Conservation (phyloP, 371 early-diverging fungal species). For the Zancudomyces culisetae region DNA sequence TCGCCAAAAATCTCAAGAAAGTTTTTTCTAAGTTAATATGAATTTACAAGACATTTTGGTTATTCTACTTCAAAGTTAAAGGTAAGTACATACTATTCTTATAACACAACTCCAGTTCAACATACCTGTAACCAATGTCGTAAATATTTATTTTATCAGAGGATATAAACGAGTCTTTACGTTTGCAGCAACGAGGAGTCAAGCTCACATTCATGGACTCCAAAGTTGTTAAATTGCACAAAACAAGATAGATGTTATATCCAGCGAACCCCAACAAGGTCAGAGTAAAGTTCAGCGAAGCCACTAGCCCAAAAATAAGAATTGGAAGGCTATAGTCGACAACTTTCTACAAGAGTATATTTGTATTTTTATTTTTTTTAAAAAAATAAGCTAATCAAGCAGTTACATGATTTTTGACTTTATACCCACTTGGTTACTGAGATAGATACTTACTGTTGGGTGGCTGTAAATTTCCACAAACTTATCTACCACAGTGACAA, state of each 20-base stretch:
- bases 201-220: neutral
- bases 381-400: no score
- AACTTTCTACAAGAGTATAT: neutral
- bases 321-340: neutral
- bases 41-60: neutral
- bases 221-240: neutral
- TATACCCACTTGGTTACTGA: no score
- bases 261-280: neutral
- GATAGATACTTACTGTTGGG: slow-evolving; percentile 21
- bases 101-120: neutral
- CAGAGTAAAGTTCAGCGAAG: neutral
- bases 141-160: neutral
- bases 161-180: neutral
- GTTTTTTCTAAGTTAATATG: neutral
- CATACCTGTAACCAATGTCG: neutral
- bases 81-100: neutral
- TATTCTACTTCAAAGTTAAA: neutral
- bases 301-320: neutral
- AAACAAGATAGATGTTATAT: neutral
- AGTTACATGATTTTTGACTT: no score
- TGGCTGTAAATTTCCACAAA: slow-evolving; percentile 17
- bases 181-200: neutral
- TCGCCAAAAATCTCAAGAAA: neutral
- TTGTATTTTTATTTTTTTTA: no score
- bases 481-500: slow-evolving; percentile 21